A percentile compares a stretch with the other conserved stretches of the same genome.
Conservation (phyloP, 2,329 filamentous ascomycete species). For the Capronia americana region DNA sequence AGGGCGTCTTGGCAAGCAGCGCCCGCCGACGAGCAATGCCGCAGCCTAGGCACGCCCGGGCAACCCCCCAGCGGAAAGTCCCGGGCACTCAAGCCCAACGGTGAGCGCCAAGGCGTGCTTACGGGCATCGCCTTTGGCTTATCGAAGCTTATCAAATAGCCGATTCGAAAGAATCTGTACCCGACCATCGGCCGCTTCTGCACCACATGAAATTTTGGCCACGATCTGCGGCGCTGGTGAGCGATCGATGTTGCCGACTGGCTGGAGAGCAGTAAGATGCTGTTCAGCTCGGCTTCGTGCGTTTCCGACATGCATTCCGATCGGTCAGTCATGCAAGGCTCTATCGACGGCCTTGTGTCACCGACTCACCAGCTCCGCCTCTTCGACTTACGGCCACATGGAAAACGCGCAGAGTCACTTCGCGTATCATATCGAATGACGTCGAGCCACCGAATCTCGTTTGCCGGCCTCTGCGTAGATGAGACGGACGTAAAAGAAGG, state of each 20-base stretch:
- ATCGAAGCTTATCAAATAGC: background rate
- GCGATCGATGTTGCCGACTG: background rate
- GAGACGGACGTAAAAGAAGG: background rate
- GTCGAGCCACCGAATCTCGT: background rate
- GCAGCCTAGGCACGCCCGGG: no score
- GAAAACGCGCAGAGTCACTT: background rate
- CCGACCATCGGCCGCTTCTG: background rate
- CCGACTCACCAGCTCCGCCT: background rate
- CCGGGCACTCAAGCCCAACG: background rate
- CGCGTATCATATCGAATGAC: background rate
- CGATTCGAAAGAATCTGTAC: background rate
- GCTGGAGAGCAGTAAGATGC: background rate
- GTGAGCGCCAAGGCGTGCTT: background rate
- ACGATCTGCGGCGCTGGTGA: background rate
- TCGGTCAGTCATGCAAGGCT: background rate
- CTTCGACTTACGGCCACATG: background rate
- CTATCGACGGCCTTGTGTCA: background rate
- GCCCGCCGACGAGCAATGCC: no score
- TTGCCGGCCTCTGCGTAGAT: background rate
- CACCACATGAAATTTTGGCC: background rate
- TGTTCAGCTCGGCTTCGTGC: background rate
- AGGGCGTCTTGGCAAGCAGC: background rate
- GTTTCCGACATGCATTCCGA: background rate
- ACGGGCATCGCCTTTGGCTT: background rate
- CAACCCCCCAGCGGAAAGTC: no score